A percentile compares a stretch with the other conserved stretches of the same genome.
Evolutionary conservation across 306 rosid genomes (phyloP).

Genomic region (Quercus gilva): DNA sequence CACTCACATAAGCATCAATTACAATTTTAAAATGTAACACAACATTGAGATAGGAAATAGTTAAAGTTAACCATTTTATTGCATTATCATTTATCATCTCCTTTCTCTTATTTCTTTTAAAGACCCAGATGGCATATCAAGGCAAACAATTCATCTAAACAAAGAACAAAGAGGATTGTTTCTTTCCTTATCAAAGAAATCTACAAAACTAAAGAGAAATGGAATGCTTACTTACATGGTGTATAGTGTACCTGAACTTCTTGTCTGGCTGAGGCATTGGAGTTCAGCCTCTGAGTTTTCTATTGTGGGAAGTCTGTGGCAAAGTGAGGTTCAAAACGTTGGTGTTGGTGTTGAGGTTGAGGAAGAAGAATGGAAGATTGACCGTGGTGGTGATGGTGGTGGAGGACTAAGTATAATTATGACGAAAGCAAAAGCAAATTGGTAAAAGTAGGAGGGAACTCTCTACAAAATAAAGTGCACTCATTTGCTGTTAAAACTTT

Average conservation of each 20-base stretch:
- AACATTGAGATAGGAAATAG: background rate
- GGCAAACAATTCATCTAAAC: conserved; percentile 7
- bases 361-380: conserved; percentile 1
- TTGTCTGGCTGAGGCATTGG: conserved; percentile 23
- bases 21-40: background rate
- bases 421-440: conserved; percentile 53
- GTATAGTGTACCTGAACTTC: conserved; percentile 21
- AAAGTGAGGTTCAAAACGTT: conserved; percentile 30
- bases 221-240: conserved; percentile 29
- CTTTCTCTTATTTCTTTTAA: background rate
- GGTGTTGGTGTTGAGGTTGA: background rate
- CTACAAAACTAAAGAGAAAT: conserved; percentile 14
- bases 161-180: background rate
- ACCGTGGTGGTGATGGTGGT: conserved; percentile 31
- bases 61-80: conserved; percentile 5
- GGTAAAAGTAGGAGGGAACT: conserved; percentile 75
- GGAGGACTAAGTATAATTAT: conserved; percentile 60
- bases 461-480: conserved; percentile 74
- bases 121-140: background rate
- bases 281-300: background rate
- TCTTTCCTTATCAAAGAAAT: background rate
- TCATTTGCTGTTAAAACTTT: conserved; percentile 47
- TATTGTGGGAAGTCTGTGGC: conserved; percentile 11
- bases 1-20: conserved; percentile 4
- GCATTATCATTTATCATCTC: background rate